Evolutionary conservation across 2,329 filamentous ascomycete species (phyloP), one percentile per base, ranked within the genome.

Genomic region (Periglandula ipomoeae): DNA sequence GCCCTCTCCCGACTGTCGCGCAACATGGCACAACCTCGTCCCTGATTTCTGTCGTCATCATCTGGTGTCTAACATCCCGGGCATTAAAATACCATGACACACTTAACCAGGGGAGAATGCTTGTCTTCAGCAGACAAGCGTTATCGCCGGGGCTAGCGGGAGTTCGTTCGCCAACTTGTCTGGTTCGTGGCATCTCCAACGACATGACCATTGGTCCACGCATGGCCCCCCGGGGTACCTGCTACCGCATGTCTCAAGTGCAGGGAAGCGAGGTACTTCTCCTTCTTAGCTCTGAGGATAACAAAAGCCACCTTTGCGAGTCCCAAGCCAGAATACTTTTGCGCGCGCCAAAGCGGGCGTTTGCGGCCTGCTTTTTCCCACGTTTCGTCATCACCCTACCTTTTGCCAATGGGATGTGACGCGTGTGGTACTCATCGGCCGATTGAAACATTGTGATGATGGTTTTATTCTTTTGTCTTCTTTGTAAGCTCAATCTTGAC

Each of bases 11-110:
- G n/a, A n/a, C n/a, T n/a, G n/a, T n/a, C n/a, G n/a, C n/a, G n/a
- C n/a, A n/a, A n/a, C n/a, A n/a, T n/a, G n/a, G n/a, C n/a, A n/a
- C n/a, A n/a, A n/a, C n/a, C n/a, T n/a, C n/a, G n/a, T n/a, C n/a
- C n/a, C n/a, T n/a, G n/a, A 38, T 46, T 38, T 26, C 32, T 38
- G 44, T 37, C 32, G 44, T 46, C 44, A 37, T 26, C 20, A 19
- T 46, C 20, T 15, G 27, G 27, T 2, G 13, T 7, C 3, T 30
- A 13, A 2, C 27, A 30, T 30, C 3, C 27, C 27, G 27, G 27
- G 6, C 27, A 30, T 30, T 30, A 30, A 30, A 30, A 30, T 7
- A 30, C 27, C 27, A 32, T 15, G 30, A 10, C 30, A 32, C 30
- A 30, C 27, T 13, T 15, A 11, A 15, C 11, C 27, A 30, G 5